These are phyloP conservation scores for Polyporus arcularius DNA, from an alignment of 768 basidiomycete species.

Conservation along the genomic window DNA sequence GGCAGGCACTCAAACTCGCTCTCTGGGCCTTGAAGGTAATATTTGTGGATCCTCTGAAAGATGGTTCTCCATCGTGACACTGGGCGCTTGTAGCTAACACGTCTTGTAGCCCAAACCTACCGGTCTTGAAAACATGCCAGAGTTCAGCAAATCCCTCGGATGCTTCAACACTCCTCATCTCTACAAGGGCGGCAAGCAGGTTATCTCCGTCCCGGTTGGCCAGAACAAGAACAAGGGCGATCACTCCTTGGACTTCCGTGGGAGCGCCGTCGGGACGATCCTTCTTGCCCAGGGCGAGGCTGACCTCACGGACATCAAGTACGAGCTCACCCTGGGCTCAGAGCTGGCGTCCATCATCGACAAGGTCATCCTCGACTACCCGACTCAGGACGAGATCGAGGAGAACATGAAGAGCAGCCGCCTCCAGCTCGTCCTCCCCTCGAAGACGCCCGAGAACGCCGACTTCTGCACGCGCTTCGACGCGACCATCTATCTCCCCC, in stretches of 20 bases:
- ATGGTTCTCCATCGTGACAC: no score
- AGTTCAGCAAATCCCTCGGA: slow-evolving; percentile 52
- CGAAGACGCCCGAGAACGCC: slow-evolving; percentile 20
- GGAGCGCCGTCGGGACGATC: slow-evolving; percentile 53
- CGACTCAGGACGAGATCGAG: slow-evolving; percentile 34
- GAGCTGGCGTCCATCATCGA: slow-evolving; percentile 44
- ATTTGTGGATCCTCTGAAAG: slow-evolving; percentile 5
- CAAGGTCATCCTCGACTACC: slow-evolving; percentile 37
- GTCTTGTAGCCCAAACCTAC: slow-evolving; percentile 44
- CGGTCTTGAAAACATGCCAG: slow-evolving; percentile 58
- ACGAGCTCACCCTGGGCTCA: slow-evolving; percentile 50
- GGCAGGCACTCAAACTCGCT: slow-evolving; percentile 45
- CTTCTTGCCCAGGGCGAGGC: slow-evolving; percentile 45
- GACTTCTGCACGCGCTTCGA: slow-evolving; percentile 55
- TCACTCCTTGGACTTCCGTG: slow-evolving; percentile 49
- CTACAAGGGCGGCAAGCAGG: slow-evolving; percentile 40
- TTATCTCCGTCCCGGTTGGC: slow-evolving; percentile 43
- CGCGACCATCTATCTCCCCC: slow-evolving; percentile 51
- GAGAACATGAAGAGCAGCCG: slow-evolving; percentile 37
- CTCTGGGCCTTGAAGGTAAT: slow-evolving; percentile 53
- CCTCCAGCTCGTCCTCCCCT: slow-evolving; percentile 41
- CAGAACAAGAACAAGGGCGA: slow-evolving; percentile 30
- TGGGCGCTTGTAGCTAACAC: background rate
- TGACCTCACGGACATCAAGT: slow-evolving; percentile 45
- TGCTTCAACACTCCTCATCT: slow-evolving; percentile 47